A percentile compares a stretch with the other conserved stretches of the same genome.
Evolutionary conservation across 2,329 filamentous ascomycete genomes (phyloP).

Genomic region (Diaporthe batatas): DNA sequence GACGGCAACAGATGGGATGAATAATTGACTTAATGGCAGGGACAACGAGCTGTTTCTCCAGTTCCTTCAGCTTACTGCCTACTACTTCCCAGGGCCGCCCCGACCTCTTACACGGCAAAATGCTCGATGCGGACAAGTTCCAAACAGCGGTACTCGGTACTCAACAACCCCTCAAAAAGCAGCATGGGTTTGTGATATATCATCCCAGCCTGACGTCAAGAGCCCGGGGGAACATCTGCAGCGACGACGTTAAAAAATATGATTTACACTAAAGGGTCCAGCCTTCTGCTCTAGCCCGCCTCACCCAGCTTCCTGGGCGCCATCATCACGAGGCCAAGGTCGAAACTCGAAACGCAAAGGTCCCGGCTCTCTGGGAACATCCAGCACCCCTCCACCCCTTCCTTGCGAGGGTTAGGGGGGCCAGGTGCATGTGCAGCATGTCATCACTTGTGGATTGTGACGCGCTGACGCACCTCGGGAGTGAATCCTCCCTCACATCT

Average conservation of each 20-base stretch:
- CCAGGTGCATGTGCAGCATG: not conserved
- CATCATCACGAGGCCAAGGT: conserved; percentile 17
- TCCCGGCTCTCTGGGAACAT: not conserved
- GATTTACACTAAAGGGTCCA: conserved; percentile 10
- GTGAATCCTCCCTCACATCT: not conserved
- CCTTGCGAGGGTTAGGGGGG: not conserved
- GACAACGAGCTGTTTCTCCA: conserved; percentile 7
- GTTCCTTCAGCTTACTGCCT: no score
- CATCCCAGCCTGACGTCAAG: conserved; percentile 29
- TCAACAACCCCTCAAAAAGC: conserved; percentile 10
- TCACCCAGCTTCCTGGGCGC: not conserved
- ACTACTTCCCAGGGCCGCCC: not conserved
- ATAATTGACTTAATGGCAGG: not conserved
- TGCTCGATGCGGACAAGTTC: not conserved
- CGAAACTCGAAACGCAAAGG: not conserved
- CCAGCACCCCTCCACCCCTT: no score
- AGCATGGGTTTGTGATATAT: conserved; percentile 1
- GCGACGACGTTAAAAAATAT: not conserved
- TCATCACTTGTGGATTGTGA: not conserved
- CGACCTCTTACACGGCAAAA: not conserved
- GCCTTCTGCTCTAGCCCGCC: conserved; percentile 10
- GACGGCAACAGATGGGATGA: not conserved
- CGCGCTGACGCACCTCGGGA: not conserved
- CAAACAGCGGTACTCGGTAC: not conserved
- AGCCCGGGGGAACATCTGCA: not conserved